These are phyloP conservation scores for Cladophialophora chaetospira DNA, from an alignment of 2,329 filamentous ascomycete genomes.

Conservation along the genomic window DNA sequence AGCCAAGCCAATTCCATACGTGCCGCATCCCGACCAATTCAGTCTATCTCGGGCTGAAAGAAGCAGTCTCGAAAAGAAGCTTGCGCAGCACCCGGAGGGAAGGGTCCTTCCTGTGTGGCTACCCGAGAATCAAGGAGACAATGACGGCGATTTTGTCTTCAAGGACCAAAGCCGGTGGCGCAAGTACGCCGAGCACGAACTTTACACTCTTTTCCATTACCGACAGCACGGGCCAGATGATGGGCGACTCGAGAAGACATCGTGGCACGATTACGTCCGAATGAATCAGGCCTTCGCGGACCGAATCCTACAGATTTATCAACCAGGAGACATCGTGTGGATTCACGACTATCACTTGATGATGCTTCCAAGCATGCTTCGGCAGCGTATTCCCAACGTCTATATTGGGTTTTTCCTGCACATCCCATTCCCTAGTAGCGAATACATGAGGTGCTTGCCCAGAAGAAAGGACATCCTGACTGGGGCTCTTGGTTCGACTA, in stretches of 20 bases:
- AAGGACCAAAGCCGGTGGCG: conserved; percentile 86
- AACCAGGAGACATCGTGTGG: conserved; percentile 87
- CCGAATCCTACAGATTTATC: conserved; percentile 83
- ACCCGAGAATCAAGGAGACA: conserved; percentile 70
- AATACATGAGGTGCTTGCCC: conserved; percentile 87
- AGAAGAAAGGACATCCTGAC: conserved; percentile 87
- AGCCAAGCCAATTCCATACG: conserved; percentile 1
- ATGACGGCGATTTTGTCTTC: conserved; percentile 68
- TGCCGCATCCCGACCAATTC: conserved; percentile 65
- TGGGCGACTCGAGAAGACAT: conserved; percentile 74
- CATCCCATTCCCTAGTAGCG: conserved; percentile 91
- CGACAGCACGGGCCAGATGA: conserved; percentile 90
- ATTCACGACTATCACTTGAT: conserved; percentile 95
- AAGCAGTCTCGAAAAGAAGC: conserved; percentile 69
- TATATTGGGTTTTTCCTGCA: conserved; percentile 96
- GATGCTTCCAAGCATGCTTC: conserved; percentile 82
- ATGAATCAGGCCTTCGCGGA: conserved; percentile 94
- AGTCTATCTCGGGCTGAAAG: conserved; percentile 72
- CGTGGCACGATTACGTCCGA: conserved; percentile 90
- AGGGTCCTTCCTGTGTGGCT: conserved; percentile 89
- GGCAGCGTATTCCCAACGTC: conserved; percentile 81
- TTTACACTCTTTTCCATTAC: conserved; percentile 94
- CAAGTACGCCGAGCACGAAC: conserved; percentile 83
- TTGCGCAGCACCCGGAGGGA: conserved; percentile 72
- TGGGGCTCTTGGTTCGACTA: conserved; percentile 85